Conservation (phyloP, 139 green algal species). For the Haematococcus sp. region DNA sequence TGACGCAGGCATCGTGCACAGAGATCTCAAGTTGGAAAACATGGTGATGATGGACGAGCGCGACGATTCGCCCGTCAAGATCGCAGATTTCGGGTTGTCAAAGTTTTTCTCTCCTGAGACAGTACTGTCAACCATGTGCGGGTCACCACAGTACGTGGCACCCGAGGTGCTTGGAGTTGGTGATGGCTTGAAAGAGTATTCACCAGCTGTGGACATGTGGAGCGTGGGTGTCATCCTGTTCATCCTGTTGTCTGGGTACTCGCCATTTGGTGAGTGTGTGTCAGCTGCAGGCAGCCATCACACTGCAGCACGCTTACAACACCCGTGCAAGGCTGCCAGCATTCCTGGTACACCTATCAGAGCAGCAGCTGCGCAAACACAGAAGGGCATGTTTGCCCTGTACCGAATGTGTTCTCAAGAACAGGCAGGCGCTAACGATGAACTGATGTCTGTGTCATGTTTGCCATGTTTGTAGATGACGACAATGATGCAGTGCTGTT, state of each 20-base stretch:
- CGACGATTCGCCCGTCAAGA: conserved; percentile 70
- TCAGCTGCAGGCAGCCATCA: background rate
- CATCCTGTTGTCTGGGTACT: conserved; percentile 65
- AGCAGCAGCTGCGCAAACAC: background rate
- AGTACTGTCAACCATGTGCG: conserved; percentile 76
- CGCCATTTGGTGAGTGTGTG: conserved; percentile 61
- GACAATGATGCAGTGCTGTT: conserved; percentile 77
- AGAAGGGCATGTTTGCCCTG: background rate
- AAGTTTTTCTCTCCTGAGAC: conserved; percentile 75
- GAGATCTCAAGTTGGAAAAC: conserved; percentile 87
- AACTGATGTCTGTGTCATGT: background rate
- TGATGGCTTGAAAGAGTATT: conserved; percentile 64
- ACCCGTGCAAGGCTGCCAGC: background rate
- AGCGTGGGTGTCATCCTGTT: conserved; percentile 79
- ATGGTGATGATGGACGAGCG: conserved; percentile 74
- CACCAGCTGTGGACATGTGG: conserved; percentile 77
- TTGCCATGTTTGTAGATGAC: conserved; percentile 54
- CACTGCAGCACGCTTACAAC: background rate
- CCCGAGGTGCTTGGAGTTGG: conserved; percentile 72
- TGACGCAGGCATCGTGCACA: conserved; percentile 69
- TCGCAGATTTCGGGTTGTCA: conserved; percentile 81
- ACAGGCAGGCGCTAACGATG: too few relatives aligned
- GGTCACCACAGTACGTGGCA: conserved; percentile 71
- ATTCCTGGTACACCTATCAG: background rate
- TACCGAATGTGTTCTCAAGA: too few relatives aligned